Base-by-base conservation (phyloP, 2,329 filamentous ascomycete genomes). In the Meredithiella fracta region DNA sequence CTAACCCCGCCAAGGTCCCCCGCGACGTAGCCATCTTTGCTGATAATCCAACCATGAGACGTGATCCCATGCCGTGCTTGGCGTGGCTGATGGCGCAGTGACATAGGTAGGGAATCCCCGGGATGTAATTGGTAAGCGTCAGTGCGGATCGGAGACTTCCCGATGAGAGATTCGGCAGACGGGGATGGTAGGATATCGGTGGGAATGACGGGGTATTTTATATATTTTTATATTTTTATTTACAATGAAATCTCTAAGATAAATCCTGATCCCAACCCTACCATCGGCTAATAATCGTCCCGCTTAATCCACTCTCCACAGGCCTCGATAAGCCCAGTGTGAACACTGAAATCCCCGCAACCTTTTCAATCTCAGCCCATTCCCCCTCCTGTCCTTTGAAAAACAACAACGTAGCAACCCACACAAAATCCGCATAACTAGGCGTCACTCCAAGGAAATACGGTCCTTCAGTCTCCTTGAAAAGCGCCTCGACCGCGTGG, bases 391-490 rank as follows among this genome's bases (percentile, higher is more conserved):
- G 60, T 1, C 63, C 61, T 58, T 65, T 61, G 56, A 69, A 59
- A 56, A 74, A 76, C 3, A 74, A 65, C 57, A 81, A 59, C 34
- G 69, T 68, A 1, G 69, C 70, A 0, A 73, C 73, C 62, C 79
- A 74, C 1, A 79, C 68, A 56, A 85, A 77, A 63, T 82, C 80
- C 3, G 73, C 74, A 64, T 77, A 83, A 38, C 70, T 71, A 3
- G 73, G 67, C 58, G 70, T 72, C 50, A 73, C 66, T 0, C 83
- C 83, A 59, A 76, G 51, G 55, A 86, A 78, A 63, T 78, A 86
- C 0, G 78, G 77, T 0, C 83, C 83, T 0, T 73, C 71, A 0
- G 67, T 63, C 38, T 75, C 75, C 66, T 80, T 75, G 61, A 73
- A 73, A 60, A 85, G 62, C 55, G 79, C 60, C 1, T 64, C 69